Evolutionary conservation across 495 filamentous ascomycete genomes (phyloP), one percentile per base, ranked within the genome.

Genomic region (Hypomontagnella submonticulosa): DNA sequence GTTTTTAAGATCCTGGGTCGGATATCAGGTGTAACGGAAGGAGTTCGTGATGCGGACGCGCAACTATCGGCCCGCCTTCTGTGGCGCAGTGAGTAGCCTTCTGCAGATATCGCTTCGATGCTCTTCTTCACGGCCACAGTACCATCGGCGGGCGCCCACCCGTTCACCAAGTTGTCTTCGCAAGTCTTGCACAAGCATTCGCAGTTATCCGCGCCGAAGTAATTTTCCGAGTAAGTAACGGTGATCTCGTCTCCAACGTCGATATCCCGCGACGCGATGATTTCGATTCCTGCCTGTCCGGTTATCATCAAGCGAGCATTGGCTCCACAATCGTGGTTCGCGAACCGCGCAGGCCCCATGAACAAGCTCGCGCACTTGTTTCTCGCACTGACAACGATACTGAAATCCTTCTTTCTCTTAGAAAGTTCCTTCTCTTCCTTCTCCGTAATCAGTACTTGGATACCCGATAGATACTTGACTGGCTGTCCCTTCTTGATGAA

Each of bases 261-360:
- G 27, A 99, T 97, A 61, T 96, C 82, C 56, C 87, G 87, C 16
- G 84, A 82, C 4, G 95, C 88, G 43, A 93, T 81, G 37, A 99
- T 89, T 70, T 92, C 88, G 80, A 99, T 97, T 32, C 93, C 92
- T 64, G 92, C 89, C 34, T 87, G 85, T 23, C 92, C 91, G 27
- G 84, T 87, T 13, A 92, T 97, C 62, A 89, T 87, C 57, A 99
- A 81, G 69, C 87, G 83, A 3, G 92, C 92, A 80, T 98, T 99
- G 20, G 96, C 92, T 64, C 90, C 85, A 74, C 95, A 99, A 75
- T 99, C 95, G 75, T 99, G 95, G 69, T 99, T 99, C 15, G 94
- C 91, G 70, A 99, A 97, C 34, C 95, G 88, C 38, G 96, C 95
- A 15, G 95, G 95, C 1, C 95, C 95, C 67, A 99, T 87, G 64